Base-by-base conservation (phyloP, 805 yeast genomes). In the Saturnispora hagleri region DNA sequence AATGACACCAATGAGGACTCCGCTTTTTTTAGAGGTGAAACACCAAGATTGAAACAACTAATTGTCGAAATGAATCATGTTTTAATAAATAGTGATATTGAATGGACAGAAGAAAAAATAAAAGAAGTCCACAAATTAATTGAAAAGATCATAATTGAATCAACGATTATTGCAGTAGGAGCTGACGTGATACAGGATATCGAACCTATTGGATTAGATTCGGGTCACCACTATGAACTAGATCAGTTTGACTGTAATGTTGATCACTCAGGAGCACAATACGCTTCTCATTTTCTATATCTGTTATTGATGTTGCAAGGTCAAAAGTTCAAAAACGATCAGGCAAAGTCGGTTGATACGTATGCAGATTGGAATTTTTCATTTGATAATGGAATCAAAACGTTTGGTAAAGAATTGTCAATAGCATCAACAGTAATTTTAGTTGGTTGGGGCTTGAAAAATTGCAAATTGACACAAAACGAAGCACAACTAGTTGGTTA, bases 201-300 rank as follows among this genome's bases (percentile, higher is more conserved):
- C 13, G 44, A 27, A 38, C 34, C 34, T 9, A 26, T 40, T 12
- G 49, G 49, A 24, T 36, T 47, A 15, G 49, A 47, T 18, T 40
- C 43, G 17, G 43, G 43, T 2, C 34, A 46, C 27, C 43, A 40
- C 13, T 47, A 47, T 38, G 49, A 47, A 27, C 36, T 47, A 26
- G 35, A 26, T 27, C 38, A 47, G 18, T 47, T 47, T 47, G 49
- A 47, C 40, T 47, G 49, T 38, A 20, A 38, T 9, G 31, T 47
- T n/a, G 43, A 47, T 27, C 43, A 33, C 5, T 8, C n/a, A 26
- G 38, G 38, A 26, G 40, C 49, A n/a, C 28, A 47, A 26, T 36
- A 12, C 36, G 22, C 49, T 10, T n/a, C 49, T 5, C 49, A 47
- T 40, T 47, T 36, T 24, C 27, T 47, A 10, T 47, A 17, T 20